Percentiles rank a stretch among this genome's conserved stretches.
Conservation (phyloP, 331 rosid species). For the Spiraea crenata region DNA sequence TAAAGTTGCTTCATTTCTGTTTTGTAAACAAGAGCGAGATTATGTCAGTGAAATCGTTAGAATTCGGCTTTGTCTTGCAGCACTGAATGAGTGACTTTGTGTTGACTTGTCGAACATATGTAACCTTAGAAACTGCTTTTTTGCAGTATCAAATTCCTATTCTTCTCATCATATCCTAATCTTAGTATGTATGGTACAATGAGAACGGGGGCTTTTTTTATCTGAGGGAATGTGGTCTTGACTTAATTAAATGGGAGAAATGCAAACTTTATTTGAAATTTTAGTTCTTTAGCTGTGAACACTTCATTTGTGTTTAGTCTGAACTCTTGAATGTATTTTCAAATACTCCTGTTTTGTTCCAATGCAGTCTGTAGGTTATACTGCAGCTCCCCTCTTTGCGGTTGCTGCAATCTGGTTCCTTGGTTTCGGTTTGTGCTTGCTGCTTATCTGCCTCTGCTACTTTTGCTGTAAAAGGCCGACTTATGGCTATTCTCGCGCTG, state of each 20-base stretch:
- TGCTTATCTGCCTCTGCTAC: slow-evolving; percentile 46
- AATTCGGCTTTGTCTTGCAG: neutral
- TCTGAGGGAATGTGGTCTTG: too few relatives aligned
- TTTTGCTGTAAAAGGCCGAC: slow-evolving; percentile 49
- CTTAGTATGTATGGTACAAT: too few relatives aligned
- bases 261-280: too few relatives aligned
- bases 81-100: neutral
- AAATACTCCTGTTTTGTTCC: slow-evolving; percentile 11
- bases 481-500: slow-evolving; percentile 60
- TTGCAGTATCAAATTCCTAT: neutral
- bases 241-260: too few relatives aligned
- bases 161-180: too few relatives aligned
- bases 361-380: slow-evolving; percentile 80
- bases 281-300: neutral
- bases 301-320: slow-evolving; percentile 10
- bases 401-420: slow-evolving; percentile 81
- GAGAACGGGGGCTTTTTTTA: too few relatives aligned
- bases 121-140: neutral
- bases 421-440: slow-evolving; percentile 68
- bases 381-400: slow-evolving; percentile 76
- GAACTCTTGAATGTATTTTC: slow-evolving; percentile 13
- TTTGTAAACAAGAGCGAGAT: neutral
- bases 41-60: neutral
- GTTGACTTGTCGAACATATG: neutral
- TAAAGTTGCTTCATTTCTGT: neutral